Conservation (phyloP, 2,329 filamentous ascomycete species). For the Scedosporium minutisporum region DNA sequence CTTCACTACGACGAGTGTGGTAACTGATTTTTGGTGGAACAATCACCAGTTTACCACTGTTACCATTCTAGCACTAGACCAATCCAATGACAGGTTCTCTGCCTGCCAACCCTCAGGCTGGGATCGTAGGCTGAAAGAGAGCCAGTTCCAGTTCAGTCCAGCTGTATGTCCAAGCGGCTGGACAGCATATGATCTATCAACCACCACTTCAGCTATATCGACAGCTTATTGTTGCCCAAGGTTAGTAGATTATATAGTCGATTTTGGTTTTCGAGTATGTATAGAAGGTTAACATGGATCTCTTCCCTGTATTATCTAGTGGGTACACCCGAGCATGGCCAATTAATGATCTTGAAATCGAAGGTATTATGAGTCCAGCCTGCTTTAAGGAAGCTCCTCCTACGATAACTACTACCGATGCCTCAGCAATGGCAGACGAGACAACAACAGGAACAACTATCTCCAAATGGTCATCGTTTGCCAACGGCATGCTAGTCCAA, state of each 20-base stretch:
- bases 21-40: not conserved
- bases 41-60: not conserved
- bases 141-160: not conserved
- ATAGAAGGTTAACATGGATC: not conserved
- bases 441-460: not conserved
- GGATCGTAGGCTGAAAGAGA: not conserved
- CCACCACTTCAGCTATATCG: not conserved
- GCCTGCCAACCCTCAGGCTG: not conserved
- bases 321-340: not conserved
- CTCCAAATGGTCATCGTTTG: not conserved
- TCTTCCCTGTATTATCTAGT: not conserved
- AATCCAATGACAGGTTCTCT: not conserved
- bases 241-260: not conserved
- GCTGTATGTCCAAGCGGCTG: not conserved
- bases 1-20: not conserved
- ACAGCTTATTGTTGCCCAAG: not conserved
- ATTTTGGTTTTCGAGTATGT: not conserved
- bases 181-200: not conserved
- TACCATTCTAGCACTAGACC: not conserved
- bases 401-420: not conserved
- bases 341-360: not conserved
- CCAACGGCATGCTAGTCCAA: not conserved
- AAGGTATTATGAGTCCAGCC: not conserved
- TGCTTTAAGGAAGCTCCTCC: not conserved
- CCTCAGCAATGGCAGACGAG: not conserved